A percentile compares a stretch with the other conserved stretches of the same genome.
Evolutionary conservation across 768 basidiomycete species (phyloP).

Genomic region (Galerina marginata): DNA sequence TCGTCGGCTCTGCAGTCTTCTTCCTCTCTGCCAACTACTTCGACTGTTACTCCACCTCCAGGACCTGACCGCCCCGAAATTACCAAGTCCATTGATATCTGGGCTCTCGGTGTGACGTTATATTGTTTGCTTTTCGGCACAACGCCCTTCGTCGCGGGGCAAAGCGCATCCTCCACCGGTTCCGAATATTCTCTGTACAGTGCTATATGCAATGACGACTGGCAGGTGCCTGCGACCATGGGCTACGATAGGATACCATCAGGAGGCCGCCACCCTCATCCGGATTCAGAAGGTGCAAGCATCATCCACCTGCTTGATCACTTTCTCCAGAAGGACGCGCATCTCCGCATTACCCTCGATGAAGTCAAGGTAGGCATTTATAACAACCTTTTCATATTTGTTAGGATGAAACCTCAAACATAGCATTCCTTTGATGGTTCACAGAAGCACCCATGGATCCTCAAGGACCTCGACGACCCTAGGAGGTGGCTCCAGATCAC

Average conservation of each 20-base stretch:
- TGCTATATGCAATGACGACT: slow-evolving; percentile 79
- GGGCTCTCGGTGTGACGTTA: slow-evolving; percentile 96
- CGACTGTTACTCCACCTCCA: slow-evolving; percentile 16
- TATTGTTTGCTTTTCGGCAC: slow-evolving; percentile 92
- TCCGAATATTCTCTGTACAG: slow-evolving; percentile 79
- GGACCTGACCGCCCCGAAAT: slow-evolving; percentile 53
- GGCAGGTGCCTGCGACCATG: slow-evolving; percentile 70
- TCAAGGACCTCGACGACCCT: slow-evolving; percentile 68
- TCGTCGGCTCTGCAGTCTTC: slow-evolving; percentile 20
- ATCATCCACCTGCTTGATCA: slow-evolving; percentile 75
- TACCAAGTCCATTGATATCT: slow-evolving; percentile 94
- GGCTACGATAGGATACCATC: slow-evolving; percentile 71
- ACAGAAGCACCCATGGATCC: slow-evolving; percentile 70
- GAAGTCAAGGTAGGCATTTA: slow-evolving; percentile 71
- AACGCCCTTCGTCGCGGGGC: slow-evolving; percentile 66
- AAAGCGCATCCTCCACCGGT: slow-evolving; percentile 20
- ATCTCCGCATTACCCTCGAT: slow-evolving; percentile 74
- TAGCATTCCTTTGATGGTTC: slow-evolving; percentile 5
- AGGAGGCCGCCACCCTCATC: slow-evolving; percentile 54
- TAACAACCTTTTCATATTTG: slow-evolving; percentile 16
- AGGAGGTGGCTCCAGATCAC: slow-evolving; percentile 68
- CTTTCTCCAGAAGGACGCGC: slow-evolving; percentile 82
- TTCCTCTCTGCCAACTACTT: slow-evolving; percentile 36
- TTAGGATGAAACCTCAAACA: slow-evolving; percentile 5
- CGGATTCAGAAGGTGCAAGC: slow-evolving; percentile 52